These are phyloP conservation scores for Aspergillus biplanus DNA, from an alignment of 495 filamentous ascomycete species.

Conservation along the genomic window DNA sequence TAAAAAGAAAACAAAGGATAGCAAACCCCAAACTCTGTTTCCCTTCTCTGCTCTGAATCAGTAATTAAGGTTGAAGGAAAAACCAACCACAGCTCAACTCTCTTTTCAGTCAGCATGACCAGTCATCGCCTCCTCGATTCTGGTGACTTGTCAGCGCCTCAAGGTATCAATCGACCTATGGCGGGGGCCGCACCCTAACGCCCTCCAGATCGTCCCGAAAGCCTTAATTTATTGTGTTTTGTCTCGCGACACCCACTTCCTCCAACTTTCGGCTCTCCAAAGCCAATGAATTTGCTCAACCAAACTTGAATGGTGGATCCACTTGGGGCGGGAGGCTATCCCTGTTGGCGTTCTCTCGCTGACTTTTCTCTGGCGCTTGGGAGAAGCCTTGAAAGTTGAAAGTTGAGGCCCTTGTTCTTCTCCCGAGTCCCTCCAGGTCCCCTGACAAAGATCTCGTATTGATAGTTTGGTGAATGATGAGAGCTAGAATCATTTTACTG, in stretches of 20 bases:
- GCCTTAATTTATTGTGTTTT: slow-evolving; percentile 23
- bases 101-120: slow-evolving; percentile 18
- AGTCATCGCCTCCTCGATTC: slow-evolving; percentile 18
- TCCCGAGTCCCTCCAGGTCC: background rate
- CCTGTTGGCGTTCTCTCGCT: slow-evolving; percentile 25
- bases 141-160: slow-evolving; percentile 28
- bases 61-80: background rate
- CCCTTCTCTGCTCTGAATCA: background rate
- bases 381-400: background rate
- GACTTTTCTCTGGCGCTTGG: background rate
- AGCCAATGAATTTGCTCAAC: slow-evolving; percentile 19
- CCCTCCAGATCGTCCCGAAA: slow-evolving; percentile 33
- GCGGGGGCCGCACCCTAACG: slow-evolving; percentile 28
- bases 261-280: slow-evolving; percentile 8
- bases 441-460: slow-evolving; percentile 26
- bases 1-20: background rate
- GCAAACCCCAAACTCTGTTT: background rate
- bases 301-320: slow-evolving; percentile 13
- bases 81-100: slow-evolving; percentile 5
- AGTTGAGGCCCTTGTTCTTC: background rate
- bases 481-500: background rate
- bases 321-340: slow-evolving; percentile 27
- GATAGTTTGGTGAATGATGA: background rate
- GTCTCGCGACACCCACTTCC: slow-evolving; percentile 25
- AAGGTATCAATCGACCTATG: slow-evolving; percentile 2